These are phyloP conservation scores for Hypomontagnella monticulosa DNA, from an alignment of 495 filamentous ascomycete species.

Conservation along the genomic window DNA sequence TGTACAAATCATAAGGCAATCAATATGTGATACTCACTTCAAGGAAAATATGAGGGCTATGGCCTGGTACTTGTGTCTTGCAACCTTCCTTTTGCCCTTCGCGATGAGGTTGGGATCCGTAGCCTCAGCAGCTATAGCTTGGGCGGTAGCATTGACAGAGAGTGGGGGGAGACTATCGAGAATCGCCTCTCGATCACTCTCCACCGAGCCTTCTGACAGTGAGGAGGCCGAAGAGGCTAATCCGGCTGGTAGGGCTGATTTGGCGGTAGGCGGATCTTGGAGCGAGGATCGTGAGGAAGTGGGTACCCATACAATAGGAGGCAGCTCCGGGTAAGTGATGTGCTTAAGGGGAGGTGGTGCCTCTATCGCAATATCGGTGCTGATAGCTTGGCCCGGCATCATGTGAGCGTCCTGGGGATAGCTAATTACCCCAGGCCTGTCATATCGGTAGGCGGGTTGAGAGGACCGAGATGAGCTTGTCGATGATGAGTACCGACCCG, in stretches of 20 bases:
- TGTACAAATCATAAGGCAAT: not conserved
- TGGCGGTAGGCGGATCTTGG: too few species aligned
- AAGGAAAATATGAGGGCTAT: conserved; percentile 25
- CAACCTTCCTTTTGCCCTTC: conserved; percentile 35
- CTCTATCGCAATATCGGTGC: not conserved
- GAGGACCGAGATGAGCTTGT: not conserved
- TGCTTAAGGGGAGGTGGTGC: not conserved
- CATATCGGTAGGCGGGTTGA: conserved; percentile 5
- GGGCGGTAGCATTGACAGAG: conserved; percentile 29
- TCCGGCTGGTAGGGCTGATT: too few species aligned
- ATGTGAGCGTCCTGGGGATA: not conserved
- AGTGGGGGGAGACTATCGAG: conserved; percentile 24
- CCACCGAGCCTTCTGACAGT: not conserved
- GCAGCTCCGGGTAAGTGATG: not conserved
- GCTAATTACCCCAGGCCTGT: conserved; percentile 3
- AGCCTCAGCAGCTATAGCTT: conserved; percentile 30
- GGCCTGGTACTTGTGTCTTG: conserved; percentile 31
- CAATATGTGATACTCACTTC: conserved; percentile 29
- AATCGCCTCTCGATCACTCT: not conserved
- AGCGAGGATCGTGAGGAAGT: not conserved
- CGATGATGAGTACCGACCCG: not conserved
- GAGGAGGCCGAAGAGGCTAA: too few species aligned
- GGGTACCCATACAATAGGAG: not conserved
- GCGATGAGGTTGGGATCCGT: conserved; percentile 29
- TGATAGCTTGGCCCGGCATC: conserved; percentile 4